Conservation (phyloP, 2,329 filamentous ascomycete genomes). For the Seiridium cupressi region DNA sequence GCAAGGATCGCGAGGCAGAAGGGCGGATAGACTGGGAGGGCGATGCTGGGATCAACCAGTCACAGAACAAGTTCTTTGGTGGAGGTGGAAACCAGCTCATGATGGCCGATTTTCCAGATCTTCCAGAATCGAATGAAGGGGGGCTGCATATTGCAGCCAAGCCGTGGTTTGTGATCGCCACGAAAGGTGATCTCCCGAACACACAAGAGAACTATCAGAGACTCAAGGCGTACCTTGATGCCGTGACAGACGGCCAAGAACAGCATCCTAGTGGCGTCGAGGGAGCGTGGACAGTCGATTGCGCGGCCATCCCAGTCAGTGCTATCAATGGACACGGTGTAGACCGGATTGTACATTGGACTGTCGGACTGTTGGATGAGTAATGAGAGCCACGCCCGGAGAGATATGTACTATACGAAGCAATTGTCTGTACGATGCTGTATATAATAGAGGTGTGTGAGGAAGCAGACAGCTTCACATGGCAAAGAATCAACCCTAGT, state of each 20-base stretch:
- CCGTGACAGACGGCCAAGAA: conserved; percentile 59
- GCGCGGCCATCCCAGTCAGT: conserved; percentile 79
- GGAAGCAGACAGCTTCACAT: too few species aligned
- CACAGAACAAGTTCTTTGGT: conserved; percentile 3
- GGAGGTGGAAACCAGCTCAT: conserved; percentile 21
- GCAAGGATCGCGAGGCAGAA: conserved; percentile 62
- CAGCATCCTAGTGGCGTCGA: conserved; percentile 71
- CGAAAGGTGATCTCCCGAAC: conserved; percentile 80
- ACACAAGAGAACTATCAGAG: conserved; percentile 75
- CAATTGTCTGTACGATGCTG: too few species aligned
- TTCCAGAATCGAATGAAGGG: conserved; percentile 13
- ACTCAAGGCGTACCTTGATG: conserved; percentile 69
- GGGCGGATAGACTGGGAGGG: conserved; percentile 57
- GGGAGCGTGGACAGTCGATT: conserved; percentile 56
- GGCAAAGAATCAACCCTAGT: too few species aligned
- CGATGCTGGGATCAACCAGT: conserved; percentile 37
- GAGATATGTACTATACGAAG: too few species aligned
- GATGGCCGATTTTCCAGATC: conserved; percentile 26
- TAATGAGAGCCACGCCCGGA: conserved; percentile 2
- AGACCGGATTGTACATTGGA: conserved; percentile 70
- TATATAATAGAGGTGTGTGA: too few species aligned
- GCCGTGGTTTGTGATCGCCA: conserved; percentile 95
- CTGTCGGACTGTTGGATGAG: conserved; percentile 64
- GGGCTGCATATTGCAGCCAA: conserved; percentile 79
- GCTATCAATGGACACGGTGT: conserved; percentile 86